phyloP scores from a whole-genome alignment of 2,329 filamentous ascomycete species.

The Herpotrichia juniperi region DNA sequence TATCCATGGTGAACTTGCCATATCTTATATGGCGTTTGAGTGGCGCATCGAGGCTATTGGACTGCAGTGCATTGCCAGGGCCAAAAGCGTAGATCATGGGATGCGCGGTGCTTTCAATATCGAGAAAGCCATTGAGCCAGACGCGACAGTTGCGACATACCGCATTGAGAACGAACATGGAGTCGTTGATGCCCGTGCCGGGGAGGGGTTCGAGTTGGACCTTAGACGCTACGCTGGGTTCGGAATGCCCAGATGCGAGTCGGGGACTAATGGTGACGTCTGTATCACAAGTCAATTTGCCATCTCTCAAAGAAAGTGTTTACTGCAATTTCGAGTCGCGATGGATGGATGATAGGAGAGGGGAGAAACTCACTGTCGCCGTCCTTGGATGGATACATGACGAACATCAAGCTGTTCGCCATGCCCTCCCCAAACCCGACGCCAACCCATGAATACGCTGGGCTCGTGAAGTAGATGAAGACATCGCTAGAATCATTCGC shows the following conservation, averaged over 20 bases:
- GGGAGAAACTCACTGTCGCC: conserved; percentile 34
- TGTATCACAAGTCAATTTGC: conserved; percentile 15
- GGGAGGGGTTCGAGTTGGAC: conserved; percentile 36
- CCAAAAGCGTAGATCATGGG: conserved; percentile 54
- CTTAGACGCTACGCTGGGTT: conserved; percentile 40
- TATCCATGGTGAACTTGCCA: conserved; percentile 50
- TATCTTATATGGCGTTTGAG: conserved; percentile 48
- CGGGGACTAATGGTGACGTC: conserved; percentile 48
- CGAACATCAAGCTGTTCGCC: conserved; percentile 51
- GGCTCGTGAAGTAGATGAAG: conserved; percentile 40
- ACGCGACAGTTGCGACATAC: conserved; percentile 48
- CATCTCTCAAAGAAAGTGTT: neutral
- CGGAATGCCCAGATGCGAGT: conserved; percentile 38
- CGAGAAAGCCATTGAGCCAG: conserved; percentile 44
- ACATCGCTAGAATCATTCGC: conserved; percentile 40
- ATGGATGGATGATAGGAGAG: neutral
- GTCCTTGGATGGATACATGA: conserved; percentile 48
- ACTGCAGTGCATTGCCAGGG: conserved; percentile 31
- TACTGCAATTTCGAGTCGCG: neutral
- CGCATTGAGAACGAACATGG: conserved; percentile 45
- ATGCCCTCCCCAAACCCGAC: conserved; percentile 52
- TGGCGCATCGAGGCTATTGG: conserved; percentile 35
- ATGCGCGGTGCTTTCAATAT: conserved; percentile 35
- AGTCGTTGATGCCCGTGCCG: conserved; percentile 39
- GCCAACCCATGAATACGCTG: conserved; percentile 51